Evolutionary conservation across 2,329 filamentous ascomycete genomes (phyloP), one percentile per base, ranked within the genome.

Genomic region (Waltergamsia citrina): DNA sequence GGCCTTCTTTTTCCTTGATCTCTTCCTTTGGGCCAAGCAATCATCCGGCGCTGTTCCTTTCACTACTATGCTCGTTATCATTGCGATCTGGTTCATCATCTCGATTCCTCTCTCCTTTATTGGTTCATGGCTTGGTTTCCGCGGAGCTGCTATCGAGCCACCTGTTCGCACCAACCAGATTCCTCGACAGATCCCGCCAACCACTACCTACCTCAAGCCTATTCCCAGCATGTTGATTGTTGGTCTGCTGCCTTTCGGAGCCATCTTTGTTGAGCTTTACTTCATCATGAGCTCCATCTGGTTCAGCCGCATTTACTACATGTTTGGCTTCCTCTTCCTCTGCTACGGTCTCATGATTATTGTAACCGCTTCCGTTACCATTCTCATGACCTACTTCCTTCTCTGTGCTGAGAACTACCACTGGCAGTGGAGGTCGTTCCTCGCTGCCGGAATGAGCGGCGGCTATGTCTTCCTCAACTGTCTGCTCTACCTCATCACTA

Each of bases 251-350:
- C 92, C 92, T 0, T 98, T 98, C 50, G 87, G 85, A 30, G 90
- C 92, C 41, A 96, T 98, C 53, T 95, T 96, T 45, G 88, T 96
- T 30, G 92, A 98, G 63, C 78, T 98, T 3, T 96, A 94, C 71
- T 96, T 96, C 62, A 95, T 98, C 66, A 94, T 98, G 85, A 94
- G 81, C 62, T 94, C 85, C 18, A 90, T 98, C 54, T 98, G 92
- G 92, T 94, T 93, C 61, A 90, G 81, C 66, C 86, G 92, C 61
- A 92, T 98, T 45, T 98, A 98, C 70, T 98, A 98, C 72, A 98
- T 98, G 92, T 98, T 98, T 50, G 92, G 92, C 16, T 98, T 98
- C 71, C 67, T 98, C 23, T 98, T 98, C 69, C 73, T 98, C 37
- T 95, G 88, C 69, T 98, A 94, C 52, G 88, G 85, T 9, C 74